Conservation (phyloP, 495 filamentous ascomycete genomes). For the Annulohypoxylon moriforme region DNA sequence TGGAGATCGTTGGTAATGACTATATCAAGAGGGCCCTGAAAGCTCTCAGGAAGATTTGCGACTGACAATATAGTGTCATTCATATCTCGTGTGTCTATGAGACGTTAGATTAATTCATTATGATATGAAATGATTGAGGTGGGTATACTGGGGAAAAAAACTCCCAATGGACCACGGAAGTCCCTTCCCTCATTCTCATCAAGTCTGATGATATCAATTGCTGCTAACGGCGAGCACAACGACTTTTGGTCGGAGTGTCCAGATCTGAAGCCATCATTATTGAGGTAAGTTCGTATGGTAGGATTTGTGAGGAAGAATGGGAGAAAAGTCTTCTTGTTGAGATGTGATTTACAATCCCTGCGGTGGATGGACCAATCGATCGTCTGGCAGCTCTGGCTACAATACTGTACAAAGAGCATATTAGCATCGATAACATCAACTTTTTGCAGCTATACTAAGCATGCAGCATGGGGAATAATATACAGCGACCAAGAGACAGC, state of each 20-base stretch:
- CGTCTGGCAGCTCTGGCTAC: slow-evolving; percentile 51
- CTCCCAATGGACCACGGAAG: slow-evolving; percentile 44
- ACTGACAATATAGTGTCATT: slow-evolving; percentile 59
- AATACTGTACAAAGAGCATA: slow-evolving; percentile 51
- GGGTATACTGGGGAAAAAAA: slow-evolving; percentile 56
- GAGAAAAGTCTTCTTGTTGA: slow-evolving; percentile 45
- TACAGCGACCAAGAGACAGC: slow-evolving; percentile 19
- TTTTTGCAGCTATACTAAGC: too few relatives aligned
- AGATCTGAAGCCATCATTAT: too few relatives aligned
- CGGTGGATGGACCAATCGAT: slow-evolving; percentile 51
- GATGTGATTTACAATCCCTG: slow-evolving; percentile 49
- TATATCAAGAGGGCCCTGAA: slow-evolving; percentile 38
- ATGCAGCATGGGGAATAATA: not conserved
- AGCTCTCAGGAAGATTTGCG: slow-evolving; percentile 45
- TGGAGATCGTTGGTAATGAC: slow-evolving; percentile 61
- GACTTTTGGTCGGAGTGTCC: slow-evolving; percentile 31
- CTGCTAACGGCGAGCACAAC: slow-evolving; percentile 58
- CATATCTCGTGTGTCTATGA: slow-evolving; percentile 59
- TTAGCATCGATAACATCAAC: not conserved
- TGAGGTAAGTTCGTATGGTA: too few relatives aligned
- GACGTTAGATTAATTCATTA: not conserved
- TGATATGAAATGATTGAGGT: not conserved
- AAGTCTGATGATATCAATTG: slow-evolving; percentile 56
- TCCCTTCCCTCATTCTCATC: slow-evolving; percentile 54
- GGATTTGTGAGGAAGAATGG: too few relatives aligned